These are phyloP conservation scores for Talaromyces marneffei DNA, from an alignment of 2,329 filamentous ascomycete species.

Conservation along the genomic window DNA sequence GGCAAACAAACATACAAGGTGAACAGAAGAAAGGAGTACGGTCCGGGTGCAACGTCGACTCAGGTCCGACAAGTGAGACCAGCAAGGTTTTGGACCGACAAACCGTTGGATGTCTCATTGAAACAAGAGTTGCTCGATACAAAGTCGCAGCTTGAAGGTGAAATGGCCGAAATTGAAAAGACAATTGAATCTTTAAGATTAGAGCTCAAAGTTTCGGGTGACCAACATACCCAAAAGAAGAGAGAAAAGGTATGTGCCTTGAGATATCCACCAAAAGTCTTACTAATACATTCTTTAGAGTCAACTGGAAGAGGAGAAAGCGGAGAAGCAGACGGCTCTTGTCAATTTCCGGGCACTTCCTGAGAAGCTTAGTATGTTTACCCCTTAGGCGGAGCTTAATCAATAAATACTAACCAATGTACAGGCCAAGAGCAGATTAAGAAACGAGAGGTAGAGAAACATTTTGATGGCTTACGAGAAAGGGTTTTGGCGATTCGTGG, in stretches of 20 bases:
- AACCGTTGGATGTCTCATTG: conserved; percentile 58
- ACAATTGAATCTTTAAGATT: conserved; percentile 27
- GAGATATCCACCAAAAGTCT: not conserved
- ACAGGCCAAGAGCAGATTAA: conserved; percentile 44
- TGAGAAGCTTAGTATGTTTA: conserved; percentile 59
- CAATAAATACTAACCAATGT: not conserved
- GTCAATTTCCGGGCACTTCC: conserved; percentile 63
- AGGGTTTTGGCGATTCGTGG: conserved; percentile 49
- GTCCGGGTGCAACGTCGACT: conserved; percentile 65
- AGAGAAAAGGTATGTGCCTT: conserved; percentile 41
- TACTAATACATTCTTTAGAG: conserved; percentile 18
- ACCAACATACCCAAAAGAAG: conserved; percentile 21
- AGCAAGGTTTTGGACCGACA: conserved; percentile 69
- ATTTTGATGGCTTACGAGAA: conserved; percentile 39
- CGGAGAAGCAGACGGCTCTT: conserved; percentile 58
- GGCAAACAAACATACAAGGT: conserved; percentile 60
- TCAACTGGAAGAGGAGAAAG: conserved; percentile 54
- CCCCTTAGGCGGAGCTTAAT: conserved; percentile 19
- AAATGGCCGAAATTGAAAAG: conserved; percentile 32
- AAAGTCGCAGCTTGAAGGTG: conserved; percentile 38
- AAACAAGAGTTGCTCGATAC: conserved; percentile 57
- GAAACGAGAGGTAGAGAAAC: conserved; percentile 36
- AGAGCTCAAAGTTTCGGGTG: conserved; percentile 20
- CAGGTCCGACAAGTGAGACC: conserved; percentile 54
- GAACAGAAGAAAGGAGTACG: conserved; percentile 72